Percentiles rank a stretch among this genome's conserved stretches.
These are phyloP conservation scores for Dendrobium officinale DNA, from an alignment of 106 monocot genomes.

Conservation along the genomic window DNA sequence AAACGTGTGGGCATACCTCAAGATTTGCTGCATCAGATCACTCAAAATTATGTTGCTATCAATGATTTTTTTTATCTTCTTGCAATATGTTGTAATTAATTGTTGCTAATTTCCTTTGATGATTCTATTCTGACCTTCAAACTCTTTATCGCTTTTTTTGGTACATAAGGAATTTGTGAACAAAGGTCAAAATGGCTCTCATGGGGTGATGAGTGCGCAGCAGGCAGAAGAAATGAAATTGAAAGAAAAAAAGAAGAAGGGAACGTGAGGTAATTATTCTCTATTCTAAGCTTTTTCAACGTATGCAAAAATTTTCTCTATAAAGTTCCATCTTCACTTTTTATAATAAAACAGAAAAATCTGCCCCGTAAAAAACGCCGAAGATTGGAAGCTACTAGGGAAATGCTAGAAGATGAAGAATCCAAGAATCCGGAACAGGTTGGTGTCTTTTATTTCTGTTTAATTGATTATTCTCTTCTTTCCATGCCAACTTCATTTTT, in stretches of 20 bases:
- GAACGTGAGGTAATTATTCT: slow-evolving; percentile 63
- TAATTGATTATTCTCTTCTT: neutral
- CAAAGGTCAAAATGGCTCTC: slow-evolving; percentile 27
- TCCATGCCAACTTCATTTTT: neutral
- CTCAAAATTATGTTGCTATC: neutral
- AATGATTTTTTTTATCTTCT: neutral
- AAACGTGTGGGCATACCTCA: neutral
- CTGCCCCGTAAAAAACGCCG: slow-evolving; percentile 84
- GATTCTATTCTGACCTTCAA: neutral
- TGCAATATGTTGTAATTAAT: neutral
- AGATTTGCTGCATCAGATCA: neutral
- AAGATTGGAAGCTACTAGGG: slow-evolving; percentile 73
- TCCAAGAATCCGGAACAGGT: slow-evolving; percentile 37
- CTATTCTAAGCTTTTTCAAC: neutral
- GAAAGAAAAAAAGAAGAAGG: slow-evolving; percentile 83
- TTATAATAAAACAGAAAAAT: slow-evolving; percentile 51
- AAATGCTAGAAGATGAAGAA: slow-evolving; percentile 66
- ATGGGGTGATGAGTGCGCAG: slow-evolving; percentile 62
- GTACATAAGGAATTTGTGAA: slow-evolving; percentile 33
- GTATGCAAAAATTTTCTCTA: neutral
- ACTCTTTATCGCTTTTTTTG: neutral
- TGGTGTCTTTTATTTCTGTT: neutral
- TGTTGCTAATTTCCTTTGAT: neutral
- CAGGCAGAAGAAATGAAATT: slow-evolving; percentile 69
- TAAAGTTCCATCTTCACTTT: neutral